Evolutionary conservation across 768 basidiomycete genomes (phyloP).

Genomic region (Naganishia antarctica): DNA sequence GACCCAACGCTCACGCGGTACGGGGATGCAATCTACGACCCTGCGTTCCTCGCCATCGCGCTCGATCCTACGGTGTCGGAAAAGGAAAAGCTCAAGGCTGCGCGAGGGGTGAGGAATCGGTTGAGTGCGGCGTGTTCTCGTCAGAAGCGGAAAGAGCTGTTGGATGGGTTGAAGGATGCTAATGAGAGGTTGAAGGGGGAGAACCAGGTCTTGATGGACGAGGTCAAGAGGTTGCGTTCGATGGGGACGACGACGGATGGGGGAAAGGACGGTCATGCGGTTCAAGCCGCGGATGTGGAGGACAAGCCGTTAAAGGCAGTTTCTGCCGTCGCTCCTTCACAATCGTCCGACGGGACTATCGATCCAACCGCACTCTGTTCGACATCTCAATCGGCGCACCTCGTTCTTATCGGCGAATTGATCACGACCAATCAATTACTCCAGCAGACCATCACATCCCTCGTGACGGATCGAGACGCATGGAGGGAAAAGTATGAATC

Average conservation of each 20-base stretch:
- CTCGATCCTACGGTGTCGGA: slow-evolving; percentile 16
- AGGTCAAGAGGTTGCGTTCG: not conserved
- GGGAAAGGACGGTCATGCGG: not conserved
- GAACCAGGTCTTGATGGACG: not conserved
- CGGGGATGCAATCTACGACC: slow-evolving; percentile 16
- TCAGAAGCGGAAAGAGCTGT: slow-evolving; percentile 17
- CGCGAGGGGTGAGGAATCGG: slow-evolving; percentile 17
- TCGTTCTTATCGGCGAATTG: slow-evolving; percentile 4
- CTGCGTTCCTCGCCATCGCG: slow-evolving; percentile 9
- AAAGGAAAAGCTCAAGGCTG: slow-evolving; percentile 20
- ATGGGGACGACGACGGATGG: not conserved
- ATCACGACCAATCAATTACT: slow-evolving; percentile 1
- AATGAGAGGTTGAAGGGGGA: slow-evolving; percentile 7
- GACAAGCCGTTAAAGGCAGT: not conserved
- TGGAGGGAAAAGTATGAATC: slow-evolving; percentile 10
- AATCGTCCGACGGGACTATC: not conserved
- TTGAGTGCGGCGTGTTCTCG: slow-evolving; percentile 19
- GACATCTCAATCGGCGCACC: not conserved
- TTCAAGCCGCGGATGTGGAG: not conserved
- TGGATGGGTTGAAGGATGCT: slow-evolving; percentile 16
- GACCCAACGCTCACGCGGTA: slow-evolving; percentile 14
- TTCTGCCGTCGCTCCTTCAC: not conserved
- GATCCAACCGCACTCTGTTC: slow-evolving; percentile 8
- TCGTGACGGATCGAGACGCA: slow-evolving; percentile 3
- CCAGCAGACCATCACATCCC: slow-evolving; percentile 8